These are phyloP conservation scores for Atkinsonella texensis DNA, from an alignment of 2,329 filamentous ascomycete species.

Conservation along the genomic window DNA sequence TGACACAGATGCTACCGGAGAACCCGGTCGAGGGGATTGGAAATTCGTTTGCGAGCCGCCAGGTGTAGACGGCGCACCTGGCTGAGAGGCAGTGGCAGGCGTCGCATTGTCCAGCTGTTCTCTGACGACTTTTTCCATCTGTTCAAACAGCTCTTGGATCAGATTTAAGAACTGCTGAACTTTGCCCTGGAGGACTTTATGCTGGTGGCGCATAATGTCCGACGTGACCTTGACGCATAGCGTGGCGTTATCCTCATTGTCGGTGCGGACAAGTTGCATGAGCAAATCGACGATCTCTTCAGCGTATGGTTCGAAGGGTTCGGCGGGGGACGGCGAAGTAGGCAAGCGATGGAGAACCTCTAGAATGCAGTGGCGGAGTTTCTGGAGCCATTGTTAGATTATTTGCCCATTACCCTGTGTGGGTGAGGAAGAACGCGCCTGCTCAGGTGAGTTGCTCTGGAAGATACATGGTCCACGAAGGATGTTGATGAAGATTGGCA, in stretches of 20 bases:
- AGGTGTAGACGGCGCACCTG: constrained; percentile 53
- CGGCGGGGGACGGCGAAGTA: constrained; percentile 56
- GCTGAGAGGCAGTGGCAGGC: constrained; percentile 36
- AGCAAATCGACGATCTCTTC: constrained; percentile 81
- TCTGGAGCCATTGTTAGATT: constrained; percentile 34
- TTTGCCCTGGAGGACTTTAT: constrained; percentile 63
- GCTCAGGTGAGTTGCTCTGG: constrained; percentile 78
- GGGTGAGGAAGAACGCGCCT: constrained; percentile 40
- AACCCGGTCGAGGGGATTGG: constrained; percentile 80
- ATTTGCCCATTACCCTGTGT: background rate
- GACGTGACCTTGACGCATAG: constrained; percentile 96
- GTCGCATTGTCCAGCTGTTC: constrained; percentile 82
- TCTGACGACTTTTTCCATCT: constrained; percentile 87
- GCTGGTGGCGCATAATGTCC: constrained; percentile 88
- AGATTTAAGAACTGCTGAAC: constrained; percentile 84
- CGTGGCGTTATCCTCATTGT: constrained; percentile 99
- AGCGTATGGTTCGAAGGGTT: constrained; percentile 80
- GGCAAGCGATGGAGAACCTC: constrained; percentile 86
- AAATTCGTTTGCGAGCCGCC: constrained; percentile 58
- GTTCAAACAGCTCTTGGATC: constrained; percentile 91
- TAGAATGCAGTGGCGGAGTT: constrained; percentile 83
- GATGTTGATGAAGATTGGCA: constrained; percentile 81
- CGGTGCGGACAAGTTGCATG: constrained; percentile 74
- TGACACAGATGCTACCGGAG: constrained; percentile 69
- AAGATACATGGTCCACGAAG: constrained; percentile 81